Evolutionary conservation across 2,329 filamentous ascomycete species (phyloP), one percentile per base, ranked within the genome.

Genomic region (Colletotrichum costaricense): DNA sequence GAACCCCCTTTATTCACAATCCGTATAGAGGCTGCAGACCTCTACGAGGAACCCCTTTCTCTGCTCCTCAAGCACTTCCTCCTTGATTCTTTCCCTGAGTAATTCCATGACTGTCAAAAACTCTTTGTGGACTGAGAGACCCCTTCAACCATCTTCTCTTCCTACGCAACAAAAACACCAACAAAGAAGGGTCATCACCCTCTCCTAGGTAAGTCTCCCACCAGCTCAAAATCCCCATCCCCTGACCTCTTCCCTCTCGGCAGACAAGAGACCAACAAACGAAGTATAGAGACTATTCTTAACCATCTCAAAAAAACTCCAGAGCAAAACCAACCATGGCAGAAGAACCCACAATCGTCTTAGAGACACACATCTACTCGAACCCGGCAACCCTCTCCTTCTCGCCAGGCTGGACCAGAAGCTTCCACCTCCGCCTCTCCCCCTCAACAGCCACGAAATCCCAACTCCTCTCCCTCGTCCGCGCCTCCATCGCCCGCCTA

Each of bases 281-380:
- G 5, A 55, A 12, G 1, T 12, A 4, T 16, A 30, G 2, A 16
- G 5, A 26, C 14, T 9, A 54, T 12, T 8, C 46, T 63, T 64
- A 14, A 55, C 46, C 62, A 26, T 12, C 42, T 8, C 3, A 0
- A 2, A 19, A 16, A 14, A 28, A 38, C 14, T 2, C 26, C 22
- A 67, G 26, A 62, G 24, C 54, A 46, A 46, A 26, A 2, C 2
- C 19, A 46, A 22, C 16, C 6, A 65, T 71, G 71, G 46, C 67
- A 16, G 33, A 64, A 19, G 19, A 64, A 19, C 9, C 38, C 8
- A 38, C 30, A 22, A 38, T 74, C 52, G 24, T 72, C 33, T 24
- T 72, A 9, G 67, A 72, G 56, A 74, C 63, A 7, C 67, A 74
- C 49, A 26, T 74, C 49, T 67, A 63, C 46, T 72, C 69, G 19